These are phyloP conservation scores for Pyracantha coccinea DNA, from an alignment of 331 rosid species.

Conservation along the genomic window DNA sequence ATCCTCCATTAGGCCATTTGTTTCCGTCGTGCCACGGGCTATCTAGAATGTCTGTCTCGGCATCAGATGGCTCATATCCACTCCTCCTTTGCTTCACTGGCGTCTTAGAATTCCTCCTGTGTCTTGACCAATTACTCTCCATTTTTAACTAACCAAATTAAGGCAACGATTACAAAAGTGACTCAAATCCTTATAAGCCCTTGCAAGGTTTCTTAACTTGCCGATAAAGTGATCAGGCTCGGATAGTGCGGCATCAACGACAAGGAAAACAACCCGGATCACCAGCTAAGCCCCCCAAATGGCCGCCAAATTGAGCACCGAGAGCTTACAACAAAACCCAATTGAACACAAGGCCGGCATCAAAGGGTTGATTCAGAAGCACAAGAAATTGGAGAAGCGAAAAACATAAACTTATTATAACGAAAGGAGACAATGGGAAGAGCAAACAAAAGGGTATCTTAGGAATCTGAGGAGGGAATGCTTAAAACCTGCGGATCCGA, in stretches of 20 bases:
- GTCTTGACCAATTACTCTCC: slow-evolving; percentile 25
- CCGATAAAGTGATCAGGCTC: too few relatives aligned
- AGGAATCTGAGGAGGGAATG: background rate
- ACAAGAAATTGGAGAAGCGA: too few relatives aligned
- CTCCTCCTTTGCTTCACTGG: slow-evolving; percentile 50
- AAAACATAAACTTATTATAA: too few relatives aligned
- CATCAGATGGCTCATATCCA: slow-evolving; percentile 87
- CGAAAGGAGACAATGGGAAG: background rate
- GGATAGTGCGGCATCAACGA: too few relatives aligned
- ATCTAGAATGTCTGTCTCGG: slow-evolving; percentile 68
- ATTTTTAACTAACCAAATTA: background rate
- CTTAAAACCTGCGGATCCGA: slow-evolving; percentile 17
- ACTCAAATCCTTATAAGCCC: too few relatives aligned
- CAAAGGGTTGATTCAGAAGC: background rate
- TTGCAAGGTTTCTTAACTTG: too few relatives aligned
- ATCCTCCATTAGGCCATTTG: background rate
- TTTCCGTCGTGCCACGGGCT: slow-evolving; percentile 37
- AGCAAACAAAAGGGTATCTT: slow-evolving; percentile 14
- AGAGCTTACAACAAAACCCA: too few relatives aligned
- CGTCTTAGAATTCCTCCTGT: slow-evolving; percentile 22
- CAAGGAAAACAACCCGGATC: too few relatives aligned
- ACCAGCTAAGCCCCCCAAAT: too few relatives aligned
- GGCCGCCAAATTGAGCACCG: too few relatives aligned
- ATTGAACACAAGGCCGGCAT: background rate
- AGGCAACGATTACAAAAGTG: background rate